phyloP scores from a whole-genome alignment of 495 filamentous ascomycete genomes.

The Amniculicola lignicola region DNA sequence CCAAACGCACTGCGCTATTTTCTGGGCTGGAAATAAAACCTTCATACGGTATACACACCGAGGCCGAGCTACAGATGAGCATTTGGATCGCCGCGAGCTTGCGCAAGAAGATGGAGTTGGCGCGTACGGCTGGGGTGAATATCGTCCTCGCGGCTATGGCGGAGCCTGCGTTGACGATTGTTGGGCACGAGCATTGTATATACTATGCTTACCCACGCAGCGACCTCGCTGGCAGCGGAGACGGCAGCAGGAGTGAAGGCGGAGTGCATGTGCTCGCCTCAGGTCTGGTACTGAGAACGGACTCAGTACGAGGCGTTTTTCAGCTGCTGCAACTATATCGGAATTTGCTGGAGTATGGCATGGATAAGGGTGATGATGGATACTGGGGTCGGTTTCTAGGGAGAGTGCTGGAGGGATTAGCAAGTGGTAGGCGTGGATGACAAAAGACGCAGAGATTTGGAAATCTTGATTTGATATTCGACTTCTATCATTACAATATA shows the following conservation, averaged over 20 bases:
- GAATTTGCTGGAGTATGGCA: slow-evolving; percentile 25
- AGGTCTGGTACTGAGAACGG: slow-evolving; percentile 22
- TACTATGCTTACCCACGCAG: slow-evolving; percentile 6
- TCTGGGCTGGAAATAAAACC: slow-evolving; percentile 10
- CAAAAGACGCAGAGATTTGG: no score
- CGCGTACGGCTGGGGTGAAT: neutral
- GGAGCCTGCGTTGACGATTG: slow-evolving; percentile 7
- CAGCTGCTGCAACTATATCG: slow-evolving; percentile 21
- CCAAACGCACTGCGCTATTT: slow-evolving; percentile 10
- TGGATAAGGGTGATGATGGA: slow-evolving; percentile 24
- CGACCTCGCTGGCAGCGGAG: neutral
- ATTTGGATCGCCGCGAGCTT: neutral
- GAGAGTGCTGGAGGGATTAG: slow-evolving; percentile 18
- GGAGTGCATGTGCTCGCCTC: slow-evolving; percentile 23
- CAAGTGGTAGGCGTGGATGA: no score
- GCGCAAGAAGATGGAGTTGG: slow-evolving; percentile 7
- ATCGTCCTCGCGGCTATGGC: neutral
- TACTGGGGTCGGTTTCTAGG: slow-evolving; percentile 26
- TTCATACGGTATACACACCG: slow-evolving; percentile 3
- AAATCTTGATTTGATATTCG: no score
- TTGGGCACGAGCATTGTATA: slow-evolving; percentile 4
- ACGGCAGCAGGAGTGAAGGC: slow-evolving; percentile 3
- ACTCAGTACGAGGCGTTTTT: slow-evolving; percentile 27
- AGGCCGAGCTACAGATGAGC: slow-evolving; percentile 8
- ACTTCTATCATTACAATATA: no score